These are phyloP conservation scores for Zasmidium angulare DNA, from an alignment of 2,329 filamentous ascomycete genomes.

Conservation along the genomic window DNA sequence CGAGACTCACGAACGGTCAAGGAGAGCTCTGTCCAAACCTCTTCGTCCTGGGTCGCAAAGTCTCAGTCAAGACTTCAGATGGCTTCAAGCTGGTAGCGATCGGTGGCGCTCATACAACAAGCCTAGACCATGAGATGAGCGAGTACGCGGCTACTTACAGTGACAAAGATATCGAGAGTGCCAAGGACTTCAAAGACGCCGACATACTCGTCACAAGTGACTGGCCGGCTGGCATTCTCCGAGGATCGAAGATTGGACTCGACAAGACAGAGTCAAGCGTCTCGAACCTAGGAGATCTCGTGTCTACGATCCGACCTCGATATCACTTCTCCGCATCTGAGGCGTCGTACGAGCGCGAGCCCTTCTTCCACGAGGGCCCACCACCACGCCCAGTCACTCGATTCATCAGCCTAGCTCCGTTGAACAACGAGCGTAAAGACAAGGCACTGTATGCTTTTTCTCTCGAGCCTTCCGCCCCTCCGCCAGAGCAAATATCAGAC, in stretches of 20 bases:
- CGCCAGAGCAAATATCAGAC: constrained; percentile 60
- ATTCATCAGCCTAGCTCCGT: constrained; percentile 85
- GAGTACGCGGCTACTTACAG: constrained; percentile 77
- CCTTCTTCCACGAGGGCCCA: constrained; percentile 68
- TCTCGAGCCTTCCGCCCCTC: constrained; percentile 58
- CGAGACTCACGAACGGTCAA: constrained; percentile 70
- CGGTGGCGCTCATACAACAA: constrained; percentile 59
- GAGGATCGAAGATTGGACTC: constrained; percentile 20
- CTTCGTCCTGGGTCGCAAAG: constrained; percentile 83
- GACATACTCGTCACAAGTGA: constrained; percentile 85
- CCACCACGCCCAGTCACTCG: constrained; percentile 65
- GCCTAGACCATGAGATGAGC: constrained; percentile 42
- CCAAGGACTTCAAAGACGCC: constrained; percentile 66
- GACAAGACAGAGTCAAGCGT: constrained; percentile 42
- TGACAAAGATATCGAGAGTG: constrained; percentile 60
- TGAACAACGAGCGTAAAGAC: constrained; percentile 71
- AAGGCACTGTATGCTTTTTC: constrained; percentile 73
- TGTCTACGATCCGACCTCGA: constrained; percentile 75
- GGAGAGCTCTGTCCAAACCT: constrained; percentile 83
- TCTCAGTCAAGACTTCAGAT: constrained; percentile 83
- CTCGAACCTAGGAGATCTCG: constrained; percentile 71
- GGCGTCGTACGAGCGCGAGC: constrained; percentile 86
- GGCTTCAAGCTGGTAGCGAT: constrained; percentile 84
- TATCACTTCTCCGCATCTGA: constrained; percentile 80
- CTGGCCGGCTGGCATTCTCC: constrained; percentile 76